Conservation (phyloP, 75 land plant species). For the Gnetum montanum region DNA sequence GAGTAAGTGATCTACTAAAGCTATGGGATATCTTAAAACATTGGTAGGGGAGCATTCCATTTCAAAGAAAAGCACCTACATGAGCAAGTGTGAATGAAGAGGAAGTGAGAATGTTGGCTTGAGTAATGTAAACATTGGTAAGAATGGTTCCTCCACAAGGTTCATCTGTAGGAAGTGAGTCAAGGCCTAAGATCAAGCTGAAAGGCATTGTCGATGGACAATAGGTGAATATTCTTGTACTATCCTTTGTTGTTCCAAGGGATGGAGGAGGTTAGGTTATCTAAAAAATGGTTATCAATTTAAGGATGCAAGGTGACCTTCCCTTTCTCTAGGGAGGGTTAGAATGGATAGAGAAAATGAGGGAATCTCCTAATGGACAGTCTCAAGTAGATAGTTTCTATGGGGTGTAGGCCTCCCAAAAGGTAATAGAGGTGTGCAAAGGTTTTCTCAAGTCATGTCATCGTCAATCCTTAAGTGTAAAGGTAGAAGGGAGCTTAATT, state of each 20-base stretch:
- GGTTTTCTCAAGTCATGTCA: neutral
- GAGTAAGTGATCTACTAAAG: neutral
- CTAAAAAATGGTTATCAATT: neutral
- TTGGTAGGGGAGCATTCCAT: neutral
- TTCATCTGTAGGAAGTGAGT: neutral
- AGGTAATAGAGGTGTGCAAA: neutral
- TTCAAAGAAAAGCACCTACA: neutral
- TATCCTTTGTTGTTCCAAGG: neutral
- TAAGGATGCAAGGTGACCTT: neutral
- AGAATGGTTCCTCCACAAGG: neutral
- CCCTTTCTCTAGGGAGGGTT: neutral
- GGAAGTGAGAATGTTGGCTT: neutral
- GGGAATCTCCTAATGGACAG: neutral
- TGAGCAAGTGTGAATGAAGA: neutral
- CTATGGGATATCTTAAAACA: neutral
- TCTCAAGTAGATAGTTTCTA: neutral
- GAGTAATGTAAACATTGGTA: neutral
- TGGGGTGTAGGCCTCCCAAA: neutral
- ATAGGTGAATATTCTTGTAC: neutral
- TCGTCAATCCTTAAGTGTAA: too few relatives aligned
- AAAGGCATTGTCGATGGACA: neutral
- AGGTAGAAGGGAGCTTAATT: too few relatives aligned
- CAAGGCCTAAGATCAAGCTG: neutral
- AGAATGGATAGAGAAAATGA: neutral
- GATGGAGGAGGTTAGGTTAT: neutral